These are phyloP conservation scores for Zelopaecilomyces penicillatus DNA, from an alignment of 2,329 filamentous ascomycete genomes.

Conservation along the genomic window DNA sequence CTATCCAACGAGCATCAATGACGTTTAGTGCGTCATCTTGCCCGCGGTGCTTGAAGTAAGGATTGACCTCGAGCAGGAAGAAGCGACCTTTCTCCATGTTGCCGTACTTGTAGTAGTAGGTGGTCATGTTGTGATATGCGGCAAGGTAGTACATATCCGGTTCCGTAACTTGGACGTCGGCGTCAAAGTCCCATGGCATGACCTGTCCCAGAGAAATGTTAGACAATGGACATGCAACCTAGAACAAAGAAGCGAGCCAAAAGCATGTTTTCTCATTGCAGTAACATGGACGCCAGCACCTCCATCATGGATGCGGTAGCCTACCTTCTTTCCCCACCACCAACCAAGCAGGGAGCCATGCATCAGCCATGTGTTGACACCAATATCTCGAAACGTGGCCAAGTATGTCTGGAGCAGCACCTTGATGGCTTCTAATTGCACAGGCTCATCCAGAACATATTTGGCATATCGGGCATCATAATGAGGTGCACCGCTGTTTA, in stretches of 20 bases:
- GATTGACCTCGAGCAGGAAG: slow-evolving; percentile 43
- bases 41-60: slow-evolving; percentile 30
- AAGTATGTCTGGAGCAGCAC: slow-evolving; percentile 67
- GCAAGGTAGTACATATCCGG: slow-evolving; percentile 58
- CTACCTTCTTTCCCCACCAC: slow-evolving; percentile 66
- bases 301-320: background rate
- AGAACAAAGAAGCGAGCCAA: too few species aligned
- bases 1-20: slow-evolving; percentile 42
- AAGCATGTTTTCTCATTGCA: too few species aligned
- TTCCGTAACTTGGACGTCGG: slow-evolving; percentile 65
- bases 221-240: too few species aligned
- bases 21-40: slow-evolving; percentile 31
- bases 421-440: slow-evolving; percentile 52
- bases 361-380: slow-evolving; percentile 73
- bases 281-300: too few species aligned
- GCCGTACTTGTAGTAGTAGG: slow-evolving; percentile 35
- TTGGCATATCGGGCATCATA: slow-evolving; percentile 33
- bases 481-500: slow-evolving; percentile 11
- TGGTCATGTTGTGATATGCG: slow-evolving; percentile 55
- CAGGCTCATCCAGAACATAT: slow-evolving; percentile 38
- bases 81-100: slow-evolving; percentile 29
- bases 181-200: slow-evolving; percentile 70
- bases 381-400: slow-evolving; percentile 54
- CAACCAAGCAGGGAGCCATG: slow-evolving; percentile 78
- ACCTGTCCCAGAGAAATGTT: slow-evolving; percentile 32